phyloP scores from a whole-genome alignment of 306 rosid genomes.

The Vigna mungo region DNA sequence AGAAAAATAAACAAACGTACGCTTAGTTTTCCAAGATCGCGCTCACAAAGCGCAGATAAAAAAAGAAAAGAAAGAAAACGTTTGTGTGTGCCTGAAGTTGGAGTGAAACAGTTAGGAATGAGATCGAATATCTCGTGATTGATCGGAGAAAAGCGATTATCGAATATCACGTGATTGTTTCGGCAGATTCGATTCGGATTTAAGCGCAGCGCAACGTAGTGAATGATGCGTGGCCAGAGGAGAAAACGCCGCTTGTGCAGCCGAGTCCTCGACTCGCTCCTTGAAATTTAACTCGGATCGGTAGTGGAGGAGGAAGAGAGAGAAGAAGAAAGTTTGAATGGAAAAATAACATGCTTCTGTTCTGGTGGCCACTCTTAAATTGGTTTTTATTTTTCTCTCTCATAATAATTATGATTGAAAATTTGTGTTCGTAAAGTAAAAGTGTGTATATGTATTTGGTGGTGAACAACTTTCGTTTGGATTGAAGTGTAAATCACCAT shows the following conservation, averaged over 20 bases:
- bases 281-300: constrained; percentile 42
- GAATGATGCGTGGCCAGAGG: constrained; percentile 45
- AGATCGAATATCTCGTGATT: constrained; percentile 20
- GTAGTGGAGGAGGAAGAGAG: neutral
- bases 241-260: constrained; percentile 41
- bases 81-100: constrained; percentile 12
- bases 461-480: constrained; percentile 31
- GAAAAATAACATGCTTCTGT: neutral
- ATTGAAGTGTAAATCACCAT: constrained; percentile 26
- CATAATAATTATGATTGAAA: neutral
- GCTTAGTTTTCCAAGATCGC: neutral
- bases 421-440: constrained; percentile 1
- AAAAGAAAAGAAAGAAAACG: neutral
- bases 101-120: neutral
- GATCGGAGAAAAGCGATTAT: neutral
- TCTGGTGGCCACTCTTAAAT: constrained; percentile 14
- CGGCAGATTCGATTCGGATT: constrained; percentile 35
- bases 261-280: constrained; percentile 45
- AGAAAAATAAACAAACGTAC: neutral
- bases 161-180: constrained; percentile 8
- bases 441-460: constrained; percentile 12
- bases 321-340: neutral
- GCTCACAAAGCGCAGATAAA: neutral
- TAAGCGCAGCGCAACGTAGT: neutral
- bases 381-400: constrained; percentile 9